Evolutionary conservation across 176 grass and related monocot genomes (phyloP).

Genomic region (Aegilops bicornis): DNA sequence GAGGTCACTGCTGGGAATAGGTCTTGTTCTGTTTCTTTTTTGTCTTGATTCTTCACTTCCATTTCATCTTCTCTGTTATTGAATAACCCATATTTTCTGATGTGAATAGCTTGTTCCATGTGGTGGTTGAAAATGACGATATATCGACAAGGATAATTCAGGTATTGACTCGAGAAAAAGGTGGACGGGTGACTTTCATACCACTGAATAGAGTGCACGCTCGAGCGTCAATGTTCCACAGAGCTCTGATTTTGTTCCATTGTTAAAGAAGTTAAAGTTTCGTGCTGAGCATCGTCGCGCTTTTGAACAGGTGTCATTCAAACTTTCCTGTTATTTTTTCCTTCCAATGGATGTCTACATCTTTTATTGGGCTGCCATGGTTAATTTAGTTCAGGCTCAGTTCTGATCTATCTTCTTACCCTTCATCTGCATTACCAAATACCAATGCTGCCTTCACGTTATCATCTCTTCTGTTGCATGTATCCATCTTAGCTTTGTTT

Average conservation of each 20-base stretch:
- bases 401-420: neutral
- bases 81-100: constrained; percentile 24
- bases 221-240: constrained; percentile 74
- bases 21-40: constrained; percentile 27
- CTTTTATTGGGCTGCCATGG: constrained; percentile 4
- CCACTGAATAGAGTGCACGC: constrained; percentile 89
- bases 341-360: neutral
- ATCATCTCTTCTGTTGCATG: constrained; percentile 22
- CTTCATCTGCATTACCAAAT: constrained; percentile 21
- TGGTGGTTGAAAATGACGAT: constrained; percentile 91
- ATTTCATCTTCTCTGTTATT: constrained; percentile 17
- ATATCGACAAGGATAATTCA: constrained; percentile 92
- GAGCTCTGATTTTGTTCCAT: constrained; percentile 85
- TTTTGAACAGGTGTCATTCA: constrained; percentile 73
- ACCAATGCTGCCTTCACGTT: neutral
- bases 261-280: constrained; percentile 93
- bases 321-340: neutral
- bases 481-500: neutral
- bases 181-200: constrained; percentile 97
- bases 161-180: constrained; percentile 89
- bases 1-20: constrained; percentile 97
- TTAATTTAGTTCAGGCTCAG: neutral
- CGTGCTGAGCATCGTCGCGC: constrained; percentile 77
- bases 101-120: constrained; percentile 86
- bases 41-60: neutral